Conservation (phyloP, 768 basidiomycete species). For the Leccinum subgranulosum region DNA sequence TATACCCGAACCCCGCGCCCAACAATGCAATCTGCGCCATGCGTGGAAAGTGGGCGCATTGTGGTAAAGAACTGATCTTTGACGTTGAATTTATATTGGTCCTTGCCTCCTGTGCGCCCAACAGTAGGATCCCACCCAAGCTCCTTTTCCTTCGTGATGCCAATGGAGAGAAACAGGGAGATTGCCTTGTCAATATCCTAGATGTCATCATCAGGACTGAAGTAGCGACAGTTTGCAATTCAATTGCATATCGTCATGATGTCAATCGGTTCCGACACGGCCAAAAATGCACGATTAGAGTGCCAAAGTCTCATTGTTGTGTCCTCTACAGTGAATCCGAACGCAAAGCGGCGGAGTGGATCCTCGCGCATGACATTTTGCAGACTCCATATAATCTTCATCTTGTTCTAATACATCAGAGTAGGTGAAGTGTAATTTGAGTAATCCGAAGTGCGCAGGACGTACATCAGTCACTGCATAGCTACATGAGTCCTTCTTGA, state of each 20-base stretch:
- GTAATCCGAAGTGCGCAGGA: too few relatives aligned
- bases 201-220: too few relatives aligned
- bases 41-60: background rate
- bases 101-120: background rate
- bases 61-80: background rate
- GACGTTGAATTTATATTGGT: background rate
- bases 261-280: background rate
- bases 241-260: background rate
- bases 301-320: slow-evolving; percentile 28
- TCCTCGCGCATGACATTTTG: background rate
- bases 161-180: too few relatives aligned
- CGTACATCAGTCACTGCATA: too few relatives aligned
- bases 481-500: too few relatives aligned
- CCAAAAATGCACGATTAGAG: background rate
- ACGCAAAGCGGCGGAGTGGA: background rate
- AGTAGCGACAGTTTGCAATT: too few relatives aligned
- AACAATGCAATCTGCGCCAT: background rate
- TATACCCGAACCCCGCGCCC: slow-evolving; percentile 1
- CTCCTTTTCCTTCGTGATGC: too few relatives aligned
- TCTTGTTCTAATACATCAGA: background rate
- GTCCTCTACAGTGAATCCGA: background rate
- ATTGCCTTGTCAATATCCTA: too few relatives aligned
- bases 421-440: background rate
- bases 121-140: slow-evolving; percentile 12
- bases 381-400: slow-evolving; percentile 27